Evolutionary conservation across 2,329 filamentous ascomycete species (phyloP).

Genomic region (Fusarium scirpi): DNA sequence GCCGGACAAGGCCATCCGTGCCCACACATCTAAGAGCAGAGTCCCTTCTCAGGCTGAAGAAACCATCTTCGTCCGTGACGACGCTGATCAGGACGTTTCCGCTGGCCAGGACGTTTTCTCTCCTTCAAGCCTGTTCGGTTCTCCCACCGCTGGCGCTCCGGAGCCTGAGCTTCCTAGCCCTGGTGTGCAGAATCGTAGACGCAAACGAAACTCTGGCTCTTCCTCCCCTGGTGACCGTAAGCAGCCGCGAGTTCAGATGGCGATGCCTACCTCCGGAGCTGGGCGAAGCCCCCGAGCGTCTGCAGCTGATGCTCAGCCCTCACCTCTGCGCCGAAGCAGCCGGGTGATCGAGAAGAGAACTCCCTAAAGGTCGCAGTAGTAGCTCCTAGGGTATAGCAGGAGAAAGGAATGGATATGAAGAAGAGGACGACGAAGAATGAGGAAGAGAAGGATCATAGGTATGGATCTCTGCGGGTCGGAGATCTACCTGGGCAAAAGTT

Average conservation of each 20-base stretch:
- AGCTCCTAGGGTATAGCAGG: background rate
- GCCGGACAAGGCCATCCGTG: background rate
- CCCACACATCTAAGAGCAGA: background rate
- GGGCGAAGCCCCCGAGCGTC: background rate
- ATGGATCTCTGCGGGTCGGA: conserved; percentile 27
- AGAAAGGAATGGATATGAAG: background rate
- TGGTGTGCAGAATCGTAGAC: too few relatives aligned
- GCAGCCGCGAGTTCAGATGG: background rate
- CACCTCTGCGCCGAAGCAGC: conserved; percentile 20
- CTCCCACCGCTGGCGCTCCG: background rate
- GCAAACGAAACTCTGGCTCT: background rate
- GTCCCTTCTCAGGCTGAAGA: background rate
- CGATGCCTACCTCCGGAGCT: too few relatives aligned
- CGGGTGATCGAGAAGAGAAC: conserved; percentile 11
- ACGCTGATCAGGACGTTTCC: background rate
- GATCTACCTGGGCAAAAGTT: conserved; percentile 5
- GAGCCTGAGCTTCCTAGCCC: too few relatives aligned
- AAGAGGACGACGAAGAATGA: background rate
- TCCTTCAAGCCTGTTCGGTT: background rate
- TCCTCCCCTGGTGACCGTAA: background rate
- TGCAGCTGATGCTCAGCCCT: conserved; percentile 2
- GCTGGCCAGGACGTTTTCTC: background rate
- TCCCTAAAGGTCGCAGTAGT: conserved; percentile 4
- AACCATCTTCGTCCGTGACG: background rate
- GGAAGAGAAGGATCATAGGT: background rate